Percentiles rank a stretch among this genome's conserved stretches.
Evolutionary conservation across 1,284 basidiomycete genomes (phyloP).

Genomic region (Gomphus sp.): DNA sequence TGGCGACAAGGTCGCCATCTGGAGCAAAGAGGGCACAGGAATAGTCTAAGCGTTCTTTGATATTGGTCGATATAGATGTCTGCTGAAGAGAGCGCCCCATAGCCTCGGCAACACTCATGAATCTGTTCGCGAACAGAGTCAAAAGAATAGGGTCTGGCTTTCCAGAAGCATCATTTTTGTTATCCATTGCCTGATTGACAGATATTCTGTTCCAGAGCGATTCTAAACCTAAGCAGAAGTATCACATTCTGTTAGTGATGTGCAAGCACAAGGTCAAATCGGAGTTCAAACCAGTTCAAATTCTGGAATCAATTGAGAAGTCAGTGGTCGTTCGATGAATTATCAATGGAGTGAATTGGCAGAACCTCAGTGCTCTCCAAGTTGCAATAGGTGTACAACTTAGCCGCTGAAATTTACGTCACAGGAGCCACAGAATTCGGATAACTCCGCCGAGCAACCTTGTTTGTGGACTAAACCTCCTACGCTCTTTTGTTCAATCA

Average conservation of each 20-base stretch:
- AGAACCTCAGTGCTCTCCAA: no score
- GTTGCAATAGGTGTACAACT: no score
- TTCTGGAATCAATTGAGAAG: background rate
- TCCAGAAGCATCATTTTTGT: background rate
- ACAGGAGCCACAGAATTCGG: background rate
- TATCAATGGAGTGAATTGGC: background rate
- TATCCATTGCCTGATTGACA: background rate
- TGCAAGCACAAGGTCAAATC: background rate
- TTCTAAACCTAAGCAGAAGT: no score
- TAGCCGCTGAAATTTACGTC: background rate
- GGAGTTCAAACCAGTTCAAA: background rate
- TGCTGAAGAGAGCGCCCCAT: slow-evolving; percentile 88
- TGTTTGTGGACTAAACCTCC: no score
- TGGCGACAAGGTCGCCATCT: slow-evolving; percentile 85
- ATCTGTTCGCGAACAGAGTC: slow-evolving; percentile 85
- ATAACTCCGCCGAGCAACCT: background rate
- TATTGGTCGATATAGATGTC: slow-evolving; percentile 86
- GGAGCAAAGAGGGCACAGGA: slow-evolving; percentile 88
- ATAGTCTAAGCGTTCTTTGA: slow-evolving; percentile 85
- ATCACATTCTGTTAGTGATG: background rate
- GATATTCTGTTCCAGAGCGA: background rate
- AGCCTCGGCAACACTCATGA: slow-evolving; percentile 88
- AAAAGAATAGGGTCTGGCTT: slow-evolving; percentile 78
- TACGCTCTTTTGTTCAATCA: no score
- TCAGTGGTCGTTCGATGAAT: background rate